A percentile compares a stretch with the other conserved stretches of the same genome.
Conservation (phyloP, 2,329 filamentous ascomycete species). For the Stagonosporopsis rhizophila region DNA sequence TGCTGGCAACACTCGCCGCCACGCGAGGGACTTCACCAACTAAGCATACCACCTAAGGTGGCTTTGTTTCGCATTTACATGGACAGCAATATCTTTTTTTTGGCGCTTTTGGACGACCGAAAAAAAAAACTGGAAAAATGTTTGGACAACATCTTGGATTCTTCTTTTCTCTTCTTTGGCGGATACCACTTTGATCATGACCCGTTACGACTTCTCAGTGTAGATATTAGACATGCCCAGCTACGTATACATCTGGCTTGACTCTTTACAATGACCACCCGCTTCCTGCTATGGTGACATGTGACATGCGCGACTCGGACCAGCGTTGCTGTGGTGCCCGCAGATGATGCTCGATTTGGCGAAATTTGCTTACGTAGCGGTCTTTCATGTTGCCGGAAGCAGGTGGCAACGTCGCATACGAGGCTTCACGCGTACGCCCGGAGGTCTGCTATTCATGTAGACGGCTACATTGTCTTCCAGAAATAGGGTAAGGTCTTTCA, state of each 20-base stretch:
- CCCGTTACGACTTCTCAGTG: slow-evolving; percentile 12
- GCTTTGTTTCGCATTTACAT: neutral
- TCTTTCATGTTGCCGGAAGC: too few species aligned
- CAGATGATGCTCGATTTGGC: neutral
- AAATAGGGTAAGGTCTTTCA: too few species aligned
- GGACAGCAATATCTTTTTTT: neutral
- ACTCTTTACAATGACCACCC: neutral
- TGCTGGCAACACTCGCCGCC: slow-evolving; percentile 23
- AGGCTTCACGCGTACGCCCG: too few species aligned
- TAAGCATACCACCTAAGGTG: slow-evolving; percentile 11
- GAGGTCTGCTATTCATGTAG: too few species aligned
- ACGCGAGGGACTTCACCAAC: slow-evolving; percentile 39
- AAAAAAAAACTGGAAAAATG: neutral
- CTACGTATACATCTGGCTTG: slow-evolving; percentile 3
- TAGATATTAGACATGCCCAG: slow-evolving; percentile 15
- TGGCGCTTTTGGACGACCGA: slow-evolving; percentile 9
- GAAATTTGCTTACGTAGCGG: too few species aligned
- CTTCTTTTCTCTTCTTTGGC: slow-evolving; percentile 14
- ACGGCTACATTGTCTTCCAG: too few species aligned
- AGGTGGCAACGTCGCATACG: too few species aligned
- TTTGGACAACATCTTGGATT: slow-evolving; percentile 4
- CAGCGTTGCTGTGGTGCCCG: neutral
- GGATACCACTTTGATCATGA: slow-evolving; percentile 18
- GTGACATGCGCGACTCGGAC: neutral
- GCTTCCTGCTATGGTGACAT: neutral